Base-by-base conservation (phyloP, 2,329 filamentous ascomycete species). In the Pseudofabraea citricarpa region DNA sequence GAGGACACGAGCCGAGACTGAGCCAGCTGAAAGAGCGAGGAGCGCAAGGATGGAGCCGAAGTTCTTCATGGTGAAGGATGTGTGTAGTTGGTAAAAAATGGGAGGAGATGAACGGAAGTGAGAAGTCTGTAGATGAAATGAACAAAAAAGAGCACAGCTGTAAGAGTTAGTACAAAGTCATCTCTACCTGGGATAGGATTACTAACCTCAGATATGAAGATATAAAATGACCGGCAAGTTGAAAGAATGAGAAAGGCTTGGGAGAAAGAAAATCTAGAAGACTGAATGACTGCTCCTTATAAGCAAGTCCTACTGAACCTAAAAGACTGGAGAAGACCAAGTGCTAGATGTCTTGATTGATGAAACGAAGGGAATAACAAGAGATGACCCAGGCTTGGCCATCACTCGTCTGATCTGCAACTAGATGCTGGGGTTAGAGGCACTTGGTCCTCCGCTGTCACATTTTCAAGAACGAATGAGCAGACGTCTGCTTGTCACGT, bases 51-150 rank as follows among this genome's bases (percentile, higher is more conserved):
- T 58, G 47, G 62, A 55, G 50, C 58, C 59, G 50, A 66, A 57
- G 54, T 62, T 64, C 60, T 67, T 69, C 66, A 68, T 69, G 45
- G 52, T 66, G 62, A 54, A 47, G 40, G 45, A 46, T 43, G 59
- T 51, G 47, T 42, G 15, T 39, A 39, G 33, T 22, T 36, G 21
- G 26, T 46, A n/a, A 36, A 54, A 31, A 15, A 22, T 37, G 20
- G 35, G 50, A n/a, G n/a, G n/a, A 49, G 44, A 57, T 49, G 48
- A 57, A 52, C 50, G 51, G 33, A 37, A 53, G 24, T 31, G 16
- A 15, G 19, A 46, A 53, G 41, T 49, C 47, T 44, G 32, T 48
- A 45, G 32, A 33, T 45, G 49, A 51, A 45, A 45, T 31, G 40
- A 55, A 51, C 49, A 51, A 51, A 45, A 44, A 37, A 46, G 54